These are phyloP conservation scores for Fusarium sp. DNA, from an alignment of 2,329 filamentous ascomycete genomes.

Conservation along the genomic window DNA sequence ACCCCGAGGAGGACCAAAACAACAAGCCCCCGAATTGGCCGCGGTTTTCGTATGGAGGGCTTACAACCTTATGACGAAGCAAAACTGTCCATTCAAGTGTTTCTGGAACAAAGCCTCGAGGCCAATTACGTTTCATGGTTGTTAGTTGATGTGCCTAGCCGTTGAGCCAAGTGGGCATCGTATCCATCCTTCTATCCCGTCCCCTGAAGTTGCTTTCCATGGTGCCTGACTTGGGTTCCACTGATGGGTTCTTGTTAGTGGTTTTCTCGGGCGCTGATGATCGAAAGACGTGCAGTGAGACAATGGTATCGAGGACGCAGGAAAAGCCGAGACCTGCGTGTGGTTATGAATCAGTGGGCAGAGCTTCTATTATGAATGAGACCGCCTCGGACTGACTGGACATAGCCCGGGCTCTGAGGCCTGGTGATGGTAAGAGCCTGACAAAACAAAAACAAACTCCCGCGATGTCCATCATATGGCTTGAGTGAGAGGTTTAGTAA, in stretches of 20 bases:
- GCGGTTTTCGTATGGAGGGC: constrained; percentile 7
- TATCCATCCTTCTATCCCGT: constrained; percentile 26
- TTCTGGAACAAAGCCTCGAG: constrained; percentile 33
- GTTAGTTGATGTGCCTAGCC: constrained; percentile 27
- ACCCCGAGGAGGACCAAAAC: constrained; percentile 2
- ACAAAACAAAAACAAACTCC: not conserved
- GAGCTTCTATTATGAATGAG: no score
- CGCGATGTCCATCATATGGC: not conserved
- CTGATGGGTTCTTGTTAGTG: constrained; percentile 35
- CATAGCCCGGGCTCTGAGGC: not conserved
- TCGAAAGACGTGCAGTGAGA: no score
- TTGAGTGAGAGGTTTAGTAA: constrained; percentile 6
- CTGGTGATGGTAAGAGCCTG: not conserved
- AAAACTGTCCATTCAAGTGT: constrained; percentile 9
- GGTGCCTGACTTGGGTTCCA: constrained; percentile 43
- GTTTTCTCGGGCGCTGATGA: constrained; percentile 27
- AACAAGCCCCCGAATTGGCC: not conserved
- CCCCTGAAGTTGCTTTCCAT: constrained; percentile 37
- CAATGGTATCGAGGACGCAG: no score
- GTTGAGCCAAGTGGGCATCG: constrained; percentile 34
- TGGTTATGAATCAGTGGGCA: not conserved
- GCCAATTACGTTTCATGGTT: constrained; percentile 18
- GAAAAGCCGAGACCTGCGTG: no score
- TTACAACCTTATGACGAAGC: not conserved
- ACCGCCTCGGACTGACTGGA: not conserved